Percentiles rank a stretch among this genome's conserved stretches.
phyloP scores from a whole-genome alignment of 352 stramenopile genomes.

The Phytophthora pinifolia region DNA sequence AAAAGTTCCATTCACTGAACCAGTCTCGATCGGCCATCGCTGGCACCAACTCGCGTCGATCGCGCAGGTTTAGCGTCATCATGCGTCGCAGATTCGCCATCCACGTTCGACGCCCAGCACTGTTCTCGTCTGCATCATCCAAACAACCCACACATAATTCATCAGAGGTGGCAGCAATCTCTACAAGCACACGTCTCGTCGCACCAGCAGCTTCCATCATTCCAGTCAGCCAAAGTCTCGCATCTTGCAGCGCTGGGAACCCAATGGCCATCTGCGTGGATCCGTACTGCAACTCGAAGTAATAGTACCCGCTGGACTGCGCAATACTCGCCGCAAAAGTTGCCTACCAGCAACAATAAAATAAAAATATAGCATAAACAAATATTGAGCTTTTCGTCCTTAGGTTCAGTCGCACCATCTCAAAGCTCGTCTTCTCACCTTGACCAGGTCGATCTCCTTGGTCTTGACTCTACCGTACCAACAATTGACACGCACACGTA shows the following conservation, averaged over 20 bases:
- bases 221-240: slow-evolving; percentile 54
- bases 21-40: slow-evolving; percentile 74
- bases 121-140: slow-evolving; percentile 57
- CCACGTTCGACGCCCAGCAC: slow-evolving; percentile 66
- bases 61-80: slow-evolving; percentile 45
- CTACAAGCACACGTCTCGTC: neutral
- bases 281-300: slow-evolving; percentile 55
- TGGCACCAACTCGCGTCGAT: slow-evolving; percentile 53
- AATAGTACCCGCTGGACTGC: slow-evolving; percentile 54
- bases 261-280: slow-evolving; percentile 47
- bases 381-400: neutral
- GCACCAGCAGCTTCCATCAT: slow-evolving; percentile 65
- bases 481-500: slow-evolving; percentile 1
- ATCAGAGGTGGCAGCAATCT: neutral
- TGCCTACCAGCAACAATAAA: slow-evolving; percentile 17
- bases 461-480: slow-evolving; percentile 35
- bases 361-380: slow-evolving; percentile 2
- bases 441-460: slow-evolving; percentile 76
- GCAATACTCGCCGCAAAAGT: slow-evolving; percentile 45
- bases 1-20: slow-evolving; percentile 83
- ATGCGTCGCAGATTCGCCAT: slow-evolving; percentile 54
- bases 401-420: too few relatives aligned
- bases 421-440: slow-evolving; percentile 30
- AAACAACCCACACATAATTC: neutral
- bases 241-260: slow-evolving; percentile 46